Percentiles rank a stretch among this genome's conserved stretches.
These are phyloP conservation scores for Metarhizium robertsii DNA, from an alignment of 2,329 filamentous ascomycete species.

Conservation along the genomic window DNA sequence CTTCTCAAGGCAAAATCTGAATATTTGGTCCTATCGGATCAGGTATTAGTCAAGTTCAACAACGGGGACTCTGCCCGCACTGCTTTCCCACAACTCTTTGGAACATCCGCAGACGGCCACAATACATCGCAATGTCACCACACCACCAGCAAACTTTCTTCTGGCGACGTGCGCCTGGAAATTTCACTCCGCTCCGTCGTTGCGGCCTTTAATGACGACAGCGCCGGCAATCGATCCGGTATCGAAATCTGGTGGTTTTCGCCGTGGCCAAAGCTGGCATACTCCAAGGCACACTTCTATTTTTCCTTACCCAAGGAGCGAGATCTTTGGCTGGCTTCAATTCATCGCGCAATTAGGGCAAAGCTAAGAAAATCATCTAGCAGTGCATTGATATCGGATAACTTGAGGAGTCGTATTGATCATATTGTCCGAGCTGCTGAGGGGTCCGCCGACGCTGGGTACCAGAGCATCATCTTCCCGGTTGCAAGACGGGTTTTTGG, in stretches of 20 bases:
- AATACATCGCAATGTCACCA: constrained; percentile 15
- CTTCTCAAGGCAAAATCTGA: constrained; percentile 39
- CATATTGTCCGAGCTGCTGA: constrained; percentile 37
- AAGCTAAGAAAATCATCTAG: constrained; percentile 25
- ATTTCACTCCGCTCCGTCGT: constrained; percentile 42
- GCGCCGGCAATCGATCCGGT: constrained; percentile 37
- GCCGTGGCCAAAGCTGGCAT: constrained; percentile 31
- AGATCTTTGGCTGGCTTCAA: constrained; percentile 39
- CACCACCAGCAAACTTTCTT: constrained; percentile 17
- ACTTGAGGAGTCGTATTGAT: constrained; percentile 37
- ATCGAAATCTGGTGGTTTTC: constrained; percentile 50
- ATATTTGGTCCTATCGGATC: constrained; percentile 42
- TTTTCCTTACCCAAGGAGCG: constrained; percentile 39
- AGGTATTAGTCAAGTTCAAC: constrained; percentile 41
- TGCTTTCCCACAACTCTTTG: constrained; percentile 36
- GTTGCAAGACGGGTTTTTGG: constrained; percentile 39
- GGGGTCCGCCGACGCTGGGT: constrained; percentile 13
- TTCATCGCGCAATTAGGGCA: constrained; percentile 31
- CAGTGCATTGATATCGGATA: constrained; percentile 31
- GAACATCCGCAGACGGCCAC: constrained; percentile 13
- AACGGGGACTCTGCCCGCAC: constrained; percentile 35
- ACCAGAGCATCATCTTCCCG: constrained; percentile 37
- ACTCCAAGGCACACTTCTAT: constrained; percentile 38
- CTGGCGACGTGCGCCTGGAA: constrained; percentile 31
- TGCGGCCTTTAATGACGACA: constrained; percentile 42